phyloP scores from a whole-genome alignment of 371 early-diverging fungal species.

The Sporodiniella umbellata region DNA sequence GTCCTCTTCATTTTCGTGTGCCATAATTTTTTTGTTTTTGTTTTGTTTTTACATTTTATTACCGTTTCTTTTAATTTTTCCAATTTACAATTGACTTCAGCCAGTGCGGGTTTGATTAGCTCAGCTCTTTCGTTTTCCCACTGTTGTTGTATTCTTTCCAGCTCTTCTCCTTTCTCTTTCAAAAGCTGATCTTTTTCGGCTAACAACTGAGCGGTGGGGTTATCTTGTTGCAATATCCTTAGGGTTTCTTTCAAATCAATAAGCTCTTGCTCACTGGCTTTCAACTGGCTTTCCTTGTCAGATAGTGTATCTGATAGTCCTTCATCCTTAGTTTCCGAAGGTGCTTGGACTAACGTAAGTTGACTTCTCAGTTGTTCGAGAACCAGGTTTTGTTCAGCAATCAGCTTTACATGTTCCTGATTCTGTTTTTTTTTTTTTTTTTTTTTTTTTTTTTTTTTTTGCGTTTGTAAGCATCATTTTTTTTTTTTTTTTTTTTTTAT shows the following conservation, averaged over 20 bases:
- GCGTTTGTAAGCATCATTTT: neutral
- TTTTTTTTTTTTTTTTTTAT: neutral
- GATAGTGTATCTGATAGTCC: constrained; percentile 5
- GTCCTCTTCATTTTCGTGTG: no score
- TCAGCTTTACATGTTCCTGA: constrained; percentile 32
- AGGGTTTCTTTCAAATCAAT: neutral
- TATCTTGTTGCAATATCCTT: neutral
- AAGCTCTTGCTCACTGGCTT: constrained; percentile 20
- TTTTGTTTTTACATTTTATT: constrained; percentile 4
- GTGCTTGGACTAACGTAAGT: no score
- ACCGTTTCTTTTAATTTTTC: constrained; percentile 38
- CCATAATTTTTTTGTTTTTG: neutral
- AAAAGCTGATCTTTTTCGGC: constrained; percentile 34
- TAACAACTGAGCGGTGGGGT: constrained; percentile 5
- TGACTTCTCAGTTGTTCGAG: constrained; percentile 29
- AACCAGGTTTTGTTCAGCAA: constrained; percentile 36
- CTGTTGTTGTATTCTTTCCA: constrained; percentile 28
- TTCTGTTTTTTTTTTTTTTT: constrained; percentile 24
- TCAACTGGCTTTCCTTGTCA: constrained; percentile 22
- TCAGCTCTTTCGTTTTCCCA: constrained; percentile 38
- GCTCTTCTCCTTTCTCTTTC: constrained; percentile 25
- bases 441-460: neutral
- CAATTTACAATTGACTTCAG: constrained; percentile 34
- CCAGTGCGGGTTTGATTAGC: constrained; percentile 35
- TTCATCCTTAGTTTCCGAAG: constrained; percentile 1